phyloP scores from a whole-genome alignment of 2,329 filamentous ascomycete genomes.

The Tolypocladium guangdongense region DNA sequence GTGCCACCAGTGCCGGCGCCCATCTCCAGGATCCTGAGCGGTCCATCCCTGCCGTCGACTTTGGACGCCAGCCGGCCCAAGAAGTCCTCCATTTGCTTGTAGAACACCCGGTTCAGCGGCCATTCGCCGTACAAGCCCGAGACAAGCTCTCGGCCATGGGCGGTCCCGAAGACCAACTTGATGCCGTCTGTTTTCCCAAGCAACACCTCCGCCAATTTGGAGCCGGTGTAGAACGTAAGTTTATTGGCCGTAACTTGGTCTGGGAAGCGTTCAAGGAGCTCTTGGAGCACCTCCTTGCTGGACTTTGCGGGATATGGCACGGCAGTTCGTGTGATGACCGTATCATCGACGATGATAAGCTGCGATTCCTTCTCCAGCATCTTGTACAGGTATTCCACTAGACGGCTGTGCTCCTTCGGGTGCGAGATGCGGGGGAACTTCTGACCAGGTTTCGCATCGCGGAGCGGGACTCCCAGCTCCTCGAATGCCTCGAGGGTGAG shows the following conservation, averaged over 20 bases:
- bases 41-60: background rate
- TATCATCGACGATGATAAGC: slow-evolving; percentile 2
- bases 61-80: slow-evolving; percentile 7
- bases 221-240: slow-evolving; percentile 14
- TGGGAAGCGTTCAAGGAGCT: background rate
- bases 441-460: background rate
- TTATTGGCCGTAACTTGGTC: slow-evolving; percentile 3
- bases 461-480: background rate
- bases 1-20: slow-evolving; percentile 19
- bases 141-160: slow-evolving; percentile 22
- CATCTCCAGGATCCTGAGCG: slow-evolving; percentile 13
- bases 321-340: slow-evolving; percentile 3
- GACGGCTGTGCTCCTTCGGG: background rate
- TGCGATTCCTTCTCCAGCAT: slow-evolving; percentile 4
- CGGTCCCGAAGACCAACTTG: slow-evolving; percentile 25
- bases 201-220: slow-evolving; percentile 16
- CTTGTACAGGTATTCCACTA: slow-evolving; percentile 1
- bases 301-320: background rate
- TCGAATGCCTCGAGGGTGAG: slow-evolving; percentile 1
- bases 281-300: background rate
- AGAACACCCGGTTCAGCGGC: slow-evolving; percentile 21
- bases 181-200: slow-evolving; percentile 24
- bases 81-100: slow-evolving; percentile 22
- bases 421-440: background rate
- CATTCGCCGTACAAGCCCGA: slow-evolving; percentile 23